phyloP scores from a whole-genome alignment of 257 asterid species.

The Fraxinus pennsylvanica region DNA sequence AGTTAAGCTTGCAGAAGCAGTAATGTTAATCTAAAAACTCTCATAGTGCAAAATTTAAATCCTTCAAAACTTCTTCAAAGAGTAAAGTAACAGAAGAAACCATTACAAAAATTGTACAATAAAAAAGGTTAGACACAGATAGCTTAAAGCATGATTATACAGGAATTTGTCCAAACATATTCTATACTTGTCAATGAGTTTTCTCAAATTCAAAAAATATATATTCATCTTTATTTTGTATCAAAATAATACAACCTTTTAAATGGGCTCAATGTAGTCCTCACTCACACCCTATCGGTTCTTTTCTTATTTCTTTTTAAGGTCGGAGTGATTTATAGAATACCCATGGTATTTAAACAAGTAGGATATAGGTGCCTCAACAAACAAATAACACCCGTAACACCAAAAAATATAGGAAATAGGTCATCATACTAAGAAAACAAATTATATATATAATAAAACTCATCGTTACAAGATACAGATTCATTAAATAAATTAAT shows the following conservation, averaged over 20 bases:
- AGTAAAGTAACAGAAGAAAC: background rate
- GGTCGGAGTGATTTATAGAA: background rate
- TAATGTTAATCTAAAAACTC: background rate
- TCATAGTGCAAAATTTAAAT: background rate
- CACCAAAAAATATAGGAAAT: background rate
- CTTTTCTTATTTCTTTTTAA: background rate
- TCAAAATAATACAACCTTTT: background rate
- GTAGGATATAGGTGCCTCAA: background rate
- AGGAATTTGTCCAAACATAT: background rate
- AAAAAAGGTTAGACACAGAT: background rate
- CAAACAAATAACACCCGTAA: background rate
- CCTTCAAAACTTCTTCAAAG: conserved; percentile 3
- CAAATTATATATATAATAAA: background rate
- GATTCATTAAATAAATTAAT: background rate
- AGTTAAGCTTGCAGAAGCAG: background rate
- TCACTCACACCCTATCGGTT: background rate
- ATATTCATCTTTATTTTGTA: background rate
- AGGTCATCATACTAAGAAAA: background rate
- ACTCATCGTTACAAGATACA: background rate
- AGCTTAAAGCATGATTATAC: background rate
- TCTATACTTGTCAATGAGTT: background rate
- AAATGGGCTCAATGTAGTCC: background rate
- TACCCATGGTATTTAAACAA: background rate
- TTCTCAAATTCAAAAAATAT: background rate
- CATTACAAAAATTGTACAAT: background rate